Evolutionary conservation across 768 basidiomycete species (phyloP).

Genomic region (Leccinum obscurum): DNA sequence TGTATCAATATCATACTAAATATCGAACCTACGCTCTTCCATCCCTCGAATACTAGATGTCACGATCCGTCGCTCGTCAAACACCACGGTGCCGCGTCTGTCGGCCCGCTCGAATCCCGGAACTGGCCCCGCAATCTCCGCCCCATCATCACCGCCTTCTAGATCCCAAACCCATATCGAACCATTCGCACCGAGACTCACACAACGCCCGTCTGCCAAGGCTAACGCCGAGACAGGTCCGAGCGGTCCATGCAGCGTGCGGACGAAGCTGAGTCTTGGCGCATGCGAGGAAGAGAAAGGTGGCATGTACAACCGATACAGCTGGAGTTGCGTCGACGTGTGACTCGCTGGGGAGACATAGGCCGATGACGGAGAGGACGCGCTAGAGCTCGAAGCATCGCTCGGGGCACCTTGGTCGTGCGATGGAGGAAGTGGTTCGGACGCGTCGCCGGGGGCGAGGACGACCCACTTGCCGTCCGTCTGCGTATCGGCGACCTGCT

Average conservation of each 20-base stretch:
- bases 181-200: conserved; percentile 69
- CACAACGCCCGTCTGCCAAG: conserved; percentile 80
- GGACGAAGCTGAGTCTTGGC: conserved; percentile 70
- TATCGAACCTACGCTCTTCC: conserved; percentile 37
- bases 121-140: conserved; percentile 32
- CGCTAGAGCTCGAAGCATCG: conserved; percentile 22
- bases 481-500: conserved; percentile 67
- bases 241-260: conserved; percentile 67
- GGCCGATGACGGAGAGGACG: conserved; percentile 27
- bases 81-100: conserved; percentile 50
- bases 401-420: conserved; percentile 15
- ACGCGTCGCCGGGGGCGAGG: conserved; percentile 59
- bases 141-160: conserved; percentile 48
- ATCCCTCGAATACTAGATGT: conserved; percentile 37
- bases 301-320: conserved; percentile 73
- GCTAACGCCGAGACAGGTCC: conserved; percentile 67
- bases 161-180: conserved; percentile 88
- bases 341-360: conserved; percentile 40
- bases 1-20: conserved; percentile 15
- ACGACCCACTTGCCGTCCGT: conserved; percentile 88
- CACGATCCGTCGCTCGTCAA: conserved; percentile 76
- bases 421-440: conserved; percentile 15
- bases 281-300: conserved; percentile 46
- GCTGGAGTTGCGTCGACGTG: conserved; percentile 59
- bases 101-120: conserved; percentile 37